Evolutionary conservation across 345 rosid species (phyloP).

Genomic region (Ceriops decandra): DNA sequence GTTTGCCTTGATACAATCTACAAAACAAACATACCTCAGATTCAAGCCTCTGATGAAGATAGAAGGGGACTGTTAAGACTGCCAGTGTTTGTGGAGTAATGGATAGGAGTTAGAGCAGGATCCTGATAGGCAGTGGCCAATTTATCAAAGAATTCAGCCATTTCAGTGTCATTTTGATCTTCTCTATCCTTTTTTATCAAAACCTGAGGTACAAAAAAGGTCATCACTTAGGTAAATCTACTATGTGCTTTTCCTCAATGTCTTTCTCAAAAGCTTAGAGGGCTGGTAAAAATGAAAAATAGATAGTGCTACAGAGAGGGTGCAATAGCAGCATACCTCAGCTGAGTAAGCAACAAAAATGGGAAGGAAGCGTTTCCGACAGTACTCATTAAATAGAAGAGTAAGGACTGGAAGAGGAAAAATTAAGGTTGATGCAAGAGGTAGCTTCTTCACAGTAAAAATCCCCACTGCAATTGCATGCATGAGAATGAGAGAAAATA

Average conservation of each 20-base stretch:
- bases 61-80: conserved; percentile 66
- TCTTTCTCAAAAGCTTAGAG: no score
- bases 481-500: conserved; percentile 87
- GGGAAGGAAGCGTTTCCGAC: conserved; percentile 93
- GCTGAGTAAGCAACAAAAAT: conserved; percentile 71
- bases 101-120: conserved; percentile 69
- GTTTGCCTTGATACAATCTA: neutral
- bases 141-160: conserved; percentile 53
- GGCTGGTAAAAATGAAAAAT: no score
- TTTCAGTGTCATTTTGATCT: conserved; percentile 50
- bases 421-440: conserved; percentile 60
- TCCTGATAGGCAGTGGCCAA: conserved; percentile 70
- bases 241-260: no score
- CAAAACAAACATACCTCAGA: conserved; percentile 22
- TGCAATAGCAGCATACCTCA: conserved; percentile 47
- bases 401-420: conserved; percentile 79
- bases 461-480: conserved; percentile 86
- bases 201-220: conserved; percentile 36
- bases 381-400: conserved; percentile 90
- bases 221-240: conserved; percentile 6
- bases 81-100: conserved; percentile 40
- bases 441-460: conserved; percentile 70
- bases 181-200: conserved; percentile 70
- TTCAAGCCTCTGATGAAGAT: conserved; percentile 43
- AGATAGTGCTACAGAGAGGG: neutral